phyloP scores from a whole-genome alignment of 2,329 filamentous ascomycete genomes.

The Verticillium longisporum region DNA sequence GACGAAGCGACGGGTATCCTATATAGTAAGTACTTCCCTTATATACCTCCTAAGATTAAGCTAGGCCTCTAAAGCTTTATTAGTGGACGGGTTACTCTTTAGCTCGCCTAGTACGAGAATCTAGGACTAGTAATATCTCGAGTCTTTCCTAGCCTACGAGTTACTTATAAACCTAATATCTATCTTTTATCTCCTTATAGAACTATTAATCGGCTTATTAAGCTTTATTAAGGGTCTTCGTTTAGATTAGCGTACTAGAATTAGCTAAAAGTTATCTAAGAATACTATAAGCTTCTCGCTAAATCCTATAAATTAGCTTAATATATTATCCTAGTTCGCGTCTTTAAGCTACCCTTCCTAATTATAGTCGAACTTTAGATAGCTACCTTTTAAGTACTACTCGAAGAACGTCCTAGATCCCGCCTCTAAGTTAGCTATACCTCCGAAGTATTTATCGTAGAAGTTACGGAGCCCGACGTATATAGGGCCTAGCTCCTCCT shows the following conservation, averaged over 20 bases:
- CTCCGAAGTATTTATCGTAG: constrained; percentile 23
- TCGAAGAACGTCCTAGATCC: constrained; percentile 26
- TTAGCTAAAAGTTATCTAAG: constrained; percentile 14
- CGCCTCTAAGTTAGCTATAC: constrained; percentile 20
- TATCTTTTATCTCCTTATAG: constrained; percentile 14
- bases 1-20: constrained; percentile 30
- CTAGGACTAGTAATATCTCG: constrained; percentile 27
- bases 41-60: constrained; percentile 32
- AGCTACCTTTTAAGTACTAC: constrained; percentile 20
- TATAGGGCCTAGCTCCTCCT: constrained; percentile 24
- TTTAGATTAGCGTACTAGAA: constrained; percentile 9
- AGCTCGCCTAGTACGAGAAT: constrained; percentile 38
- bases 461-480: constrained; percentile 26
- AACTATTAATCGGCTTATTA: constrained; percentile 16
- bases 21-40: constrained; percentile 29
- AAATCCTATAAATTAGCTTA: constrained; percentile 24
- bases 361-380: constrained; percentile 21
- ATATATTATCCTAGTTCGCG: constrained; percentile 23
- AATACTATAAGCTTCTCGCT: constrained; percentile 19
- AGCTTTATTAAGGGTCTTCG: constrained; percentile 19
- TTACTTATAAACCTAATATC: constrained; percentile 25
- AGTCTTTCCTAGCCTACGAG: constrained; percentile 15
- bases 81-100: constrained; percentile 35
- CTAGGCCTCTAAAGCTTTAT: constrained; percentile 26
- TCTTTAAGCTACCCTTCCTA: constrained; percentile 26